Base-by-base conservation (phyloP, 805 yeast genomes). In the Kodamaea sagamina region DNA sequence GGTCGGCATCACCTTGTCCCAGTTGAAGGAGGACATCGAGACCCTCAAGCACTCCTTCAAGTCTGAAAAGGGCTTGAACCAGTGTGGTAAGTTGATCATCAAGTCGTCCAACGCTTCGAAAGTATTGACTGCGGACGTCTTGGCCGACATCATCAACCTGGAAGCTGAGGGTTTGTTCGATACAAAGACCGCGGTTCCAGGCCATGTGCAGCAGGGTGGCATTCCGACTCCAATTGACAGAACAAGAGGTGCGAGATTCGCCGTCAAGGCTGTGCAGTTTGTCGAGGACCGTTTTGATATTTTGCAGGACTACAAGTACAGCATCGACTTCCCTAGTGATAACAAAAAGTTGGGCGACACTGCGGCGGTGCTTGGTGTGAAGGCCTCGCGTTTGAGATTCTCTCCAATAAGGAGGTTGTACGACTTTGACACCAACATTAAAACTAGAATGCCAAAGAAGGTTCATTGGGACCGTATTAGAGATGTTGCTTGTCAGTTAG, bases 151-250 rank as follows among this genome's bases (percentile, higher is more conserved):
- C 45, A 84, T 92, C 55, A 81, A 82, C 47, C 86, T 85, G 58
- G 90, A 88, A 56, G 82, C 89, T 26, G 65, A 76, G 28, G 87
- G 86, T 37, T 75, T 74, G 51, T 93, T 87, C 61, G 97, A 90
- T 57, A 85, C 93, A 12, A 84, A 95, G 63, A 89, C 96, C 4
- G 98, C 98, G 11, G 81, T 90, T 47, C 99, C 99, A 19, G 99
- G 99, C 22, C 98, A 92, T 61, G 93, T 92, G 46, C 99, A 93
- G 74, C 99, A 93, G 69, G 99, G 99, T 62, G 93, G 90, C 47
- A 78, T 81, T 42, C 99, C 99, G 39, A 84, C 96, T 6, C 89
- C 98, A 5, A 86, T 90, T 72, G 99, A 93, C 63, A 81, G 98
- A 64, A 83, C 89, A 28, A 78, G 84, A 51, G 96, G 96, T 5